A percentile compares a stretch with the other conserved stretches of the same genome.
These are phyloP conservation scores for Alliaria petiolata DNA, from an alignment of 345 rosid species.

Conservation along the genomic window DNA sequence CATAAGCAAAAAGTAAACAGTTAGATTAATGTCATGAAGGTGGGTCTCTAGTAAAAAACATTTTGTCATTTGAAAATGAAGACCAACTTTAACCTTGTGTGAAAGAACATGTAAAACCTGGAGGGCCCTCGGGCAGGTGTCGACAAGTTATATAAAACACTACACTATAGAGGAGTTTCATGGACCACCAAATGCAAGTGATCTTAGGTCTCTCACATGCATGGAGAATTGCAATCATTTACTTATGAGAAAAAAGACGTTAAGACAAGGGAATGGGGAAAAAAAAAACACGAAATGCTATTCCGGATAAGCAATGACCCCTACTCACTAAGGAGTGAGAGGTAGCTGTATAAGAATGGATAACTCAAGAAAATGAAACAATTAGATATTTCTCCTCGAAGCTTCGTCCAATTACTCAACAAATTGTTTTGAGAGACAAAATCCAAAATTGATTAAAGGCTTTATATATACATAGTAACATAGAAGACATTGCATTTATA, in stretches of 20 bases:
- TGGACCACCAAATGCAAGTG: slow-evolving; percentile 21
- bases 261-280: not conserved
- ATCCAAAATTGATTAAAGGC: too few relatives aligned
- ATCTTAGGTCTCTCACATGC: slow-evolving; percentile 12
- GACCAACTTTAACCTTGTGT: slow-evolving; percentile 8
- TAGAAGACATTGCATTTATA: too few relatives aligned
- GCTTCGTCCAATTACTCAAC: too few relatives aligned
- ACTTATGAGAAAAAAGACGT: not conserved
- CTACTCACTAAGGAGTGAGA: too few relatives aligned
- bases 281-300: not conserved
- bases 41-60: not conserved
- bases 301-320: not conserved
- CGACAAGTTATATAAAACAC: not conserved
- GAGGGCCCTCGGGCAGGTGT: slow-evolving; percentile 23
- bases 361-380: too few relatives aligned
- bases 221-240: slow-evolving; percentile 7
- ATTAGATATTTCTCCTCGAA: too few relatives aligned
- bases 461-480: too few relatives aligned
- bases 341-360: too few relatives aligned
- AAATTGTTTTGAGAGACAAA: too few relatives aligned
- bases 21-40: not conserved
- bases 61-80: not conserved
- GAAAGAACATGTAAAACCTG: slow-evolving; percentile 9
- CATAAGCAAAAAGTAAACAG: not conserved
- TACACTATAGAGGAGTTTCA: not conserved